Base-by-base conservation (phyloP, 441 rosid genomes). In the Francoa sonchifolia region DNA sequence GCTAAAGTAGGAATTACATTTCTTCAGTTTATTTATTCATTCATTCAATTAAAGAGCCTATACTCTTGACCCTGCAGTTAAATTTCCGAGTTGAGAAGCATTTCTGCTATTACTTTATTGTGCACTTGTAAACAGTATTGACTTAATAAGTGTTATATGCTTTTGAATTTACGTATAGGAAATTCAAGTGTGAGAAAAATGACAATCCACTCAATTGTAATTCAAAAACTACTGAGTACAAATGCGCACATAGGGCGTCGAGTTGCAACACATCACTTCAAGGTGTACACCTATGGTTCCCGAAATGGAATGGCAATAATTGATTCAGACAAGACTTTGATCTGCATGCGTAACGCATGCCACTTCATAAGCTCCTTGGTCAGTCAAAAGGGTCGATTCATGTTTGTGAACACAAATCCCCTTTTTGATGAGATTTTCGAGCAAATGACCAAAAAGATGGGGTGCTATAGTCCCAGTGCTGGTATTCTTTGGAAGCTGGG, bases 371-470 rank as follows among this genome's bases (percentile, higher is more conserved):
- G 88, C 5, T 62, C 66, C 22, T 73, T 90, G 5, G 87, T 83
- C 0, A 68, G 72, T 31, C 73, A 64, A 42, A 40, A 61, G 13
- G 79, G 90, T 1, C 67, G 74, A 32, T 70, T 90, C 66, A 63
- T 80, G 55, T 90, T 90, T 58, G 82, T 90, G 57, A 90, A 86
- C 57, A 86, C 99, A 1, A 90, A 90, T 39, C 99, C 96, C 0
- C 76, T 80, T 25, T 76, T 69, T 58, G 95, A 90, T 57, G 94
- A 81, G 42, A 83, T 90, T 29, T 57, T 86, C 12, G 79, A 82
- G 59, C 93, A 72, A 14, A 83, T 85, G 72, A 77, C 99, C 1
- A 65, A 67, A 28, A 67, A 60, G 58, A 87, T 90, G 60, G 83
- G 86, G 9, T 64, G 67, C 8, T 77, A 73, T 49, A 80, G 65